phyloP scores from a whole-genome alignment of 116 monocot species.

The Dioscorea cayenensis region DNA sequence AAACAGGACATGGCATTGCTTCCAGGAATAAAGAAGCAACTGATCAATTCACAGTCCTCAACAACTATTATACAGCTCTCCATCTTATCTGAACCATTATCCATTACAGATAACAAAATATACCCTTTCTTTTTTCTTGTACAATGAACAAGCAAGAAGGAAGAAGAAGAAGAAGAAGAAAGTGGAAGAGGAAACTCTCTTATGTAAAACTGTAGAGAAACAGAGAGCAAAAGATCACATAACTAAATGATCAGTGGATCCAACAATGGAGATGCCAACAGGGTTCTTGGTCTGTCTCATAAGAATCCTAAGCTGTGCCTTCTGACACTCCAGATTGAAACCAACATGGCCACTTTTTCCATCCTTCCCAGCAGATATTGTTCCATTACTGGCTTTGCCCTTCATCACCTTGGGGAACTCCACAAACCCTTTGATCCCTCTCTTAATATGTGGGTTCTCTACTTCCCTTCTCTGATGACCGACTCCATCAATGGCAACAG shows the following conservation, averaged over 20 bases:
- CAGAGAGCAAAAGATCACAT: conserved; percentile 7
- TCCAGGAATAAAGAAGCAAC: too few relatives aligned
- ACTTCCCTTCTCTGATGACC: conserved; percentile 17
- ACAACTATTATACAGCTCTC: too few relatives aligned
- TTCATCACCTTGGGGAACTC: conserved; percentile 57
- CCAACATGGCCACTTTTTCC: conserved; percentile 6
- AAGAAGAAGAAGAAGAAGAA: too few relatives aligned
- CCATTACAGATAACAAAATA: too few relatives aligned
- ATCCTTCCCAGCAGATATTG: not conserved
- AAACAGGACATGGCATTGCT: too few relatives aligned
- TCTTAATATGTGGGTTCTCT: conserved; percentile 82
- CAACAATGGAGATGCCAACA: not conserved
- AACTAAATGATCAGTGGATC: conserved; percentile 11
- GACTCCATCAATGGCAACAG: too few relatives aligned
- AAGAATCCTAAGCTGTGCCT: conserved; percentile 63
- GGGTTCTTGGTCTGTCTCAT: conserved; percentile 27
- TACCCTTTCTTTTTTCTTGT: too few relatives aligned
- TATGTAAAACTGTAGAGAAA: too few relatives aligned
- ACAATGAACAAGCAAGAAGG: too few relatives aligned
- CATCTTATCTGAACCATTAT: too few relatives aligned
- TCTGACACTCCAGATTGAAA: conserved; percentile 66
- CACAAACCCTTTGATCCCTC: conserved; percentile 76
- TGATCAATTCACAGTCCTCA: too few relatives aligned
- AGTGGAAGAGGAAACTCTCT: too few relatives aligned
- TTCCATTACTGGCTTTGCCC: not conserved